Evolutionary conservation across 2,329 filamentous ascomycete genomes (phyloP), one percentile per base, ranked within the genome.

Genomic region (Blastomyces gilchristii): DNA sequence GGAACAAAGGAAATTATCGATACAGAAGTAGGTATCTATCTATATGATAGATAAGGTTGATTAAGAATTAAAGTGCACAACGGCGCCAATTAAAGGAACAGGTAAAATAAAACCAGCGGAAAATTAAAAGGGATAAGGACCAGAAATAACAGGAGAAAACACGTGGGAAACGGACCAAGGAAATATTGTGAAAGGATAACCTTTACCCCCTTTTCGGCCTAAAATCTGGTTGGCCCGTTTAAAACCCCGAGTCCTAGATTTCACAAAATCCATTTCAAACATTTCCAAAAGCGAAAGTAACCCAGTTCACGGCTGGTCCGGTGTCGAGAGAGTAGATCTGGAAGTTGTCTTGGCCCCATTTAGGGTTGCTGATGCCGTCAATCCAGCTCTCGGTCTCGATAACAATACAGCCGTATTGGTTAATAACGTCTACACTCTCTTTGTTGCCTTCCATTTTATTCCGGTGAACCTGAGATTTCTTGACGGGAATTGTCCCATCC

Each of bases 371-470:
- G 77, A 97, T 94, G 34, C 83, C 91, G 73, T 96, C 92, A 71
- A 97, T 96, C 84, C 86, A 97, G 74, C 94, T 91, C 80, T 97
- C 85, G 14, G 94, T 90, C 78, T 97, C 93, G 75, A 97, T 83
- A 58, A 96, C 93, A 34, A 96, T 72, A 75, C 93, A 97, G 41
- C 90, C 91, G 71, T 91, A 90, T 79, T 92, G 66, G 72, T 80
- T 68, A 72, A 83, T 69, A 78, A 73, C 69, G 73, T 71, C 73
- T 67, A 71, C 78, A 47, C 77, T 73, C 67, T 81, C 43, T 6
- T 16, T 18, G 67, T 81, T 28, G 14, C 28, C 58, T 57, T 72
- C 69, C 65, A 81, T 80, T 77, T 82, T 81, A 63, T 83, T 85
- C 25, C 83, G 80, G 62, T 78, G 73, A 59, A 72, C 73, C 70